phyloP scores from a whole-genome alignment of 176 grass and related monocot species.

The Phoenix roebelenii region DNA sequence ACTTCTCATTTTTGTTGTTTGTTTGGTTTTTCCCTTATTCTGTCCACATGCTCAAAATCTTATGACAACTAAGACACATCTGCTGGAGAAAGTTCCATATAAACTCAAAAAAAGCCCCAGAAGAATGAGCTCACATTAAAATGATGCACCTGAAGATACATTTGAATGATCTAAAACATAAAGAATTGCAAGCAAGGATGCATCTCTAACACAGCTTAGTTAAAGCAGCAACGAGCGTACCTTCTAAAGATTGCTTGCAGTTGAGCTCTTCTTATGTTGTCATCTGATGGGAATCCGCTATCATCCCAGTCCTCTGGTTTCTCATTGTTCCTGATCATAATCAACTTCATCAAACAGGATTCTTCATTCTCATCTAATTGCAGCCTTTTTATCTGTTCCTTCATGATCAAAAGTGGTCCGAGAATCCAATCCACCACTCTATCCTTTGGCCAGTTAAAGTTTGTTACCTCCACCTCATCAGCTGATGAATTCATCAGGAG shows the following conservation, averaged over 20 bases:
- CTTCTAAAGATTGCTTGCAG: conserved; percentile 82
- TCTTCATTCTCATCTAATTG: conserved; percentile 64
- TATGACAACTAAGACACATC: too few species aligned
- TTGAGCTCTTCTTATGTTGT: conserved; percentile 70
- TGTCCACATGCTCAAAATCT: too few species aligned
- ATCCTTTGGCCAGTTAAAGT: conserved; percentile 72
- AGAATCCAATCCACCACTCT: conserved; percentile 75
- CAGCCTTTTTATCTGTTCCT: conserved; percentile 56
- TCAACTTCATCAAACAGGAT: conserved; percentile 45
- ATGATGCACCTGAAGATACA: too few species aligned
- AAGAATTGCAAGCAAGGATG: too few species aligned
- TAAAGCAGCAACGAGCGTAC: conserved; percentile 19
- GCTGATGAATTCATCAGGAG: conserved; percentile 34
- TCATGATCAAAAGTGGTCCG: conserved; percentile 65
- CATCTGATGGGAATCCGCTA: conserved; percentile 32
- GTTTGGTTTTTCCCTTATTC: too few species aligned
- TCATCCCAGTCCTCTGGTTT: conserved; percentile 72
- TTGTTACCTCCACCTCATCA: conserved; percentile 66
- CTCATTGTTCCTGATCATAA: conserved; percentile 53
- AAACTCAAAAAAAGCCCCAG: too few species aligned
- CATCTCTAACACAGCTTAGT: too few species aligned
- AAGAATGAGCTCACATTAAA: too few species aligned
- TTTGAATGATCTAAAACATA: too few species aligned
- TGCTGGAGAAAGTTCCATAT: too few species aligned
- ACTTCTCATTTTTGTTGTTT: too few species aligned